Evolutionary conservation across 352 stramenopile genomes (phyloP), one percentile per base, ranked within the genome.

Genomic region (Nothophytophthora sp.): DNA sequence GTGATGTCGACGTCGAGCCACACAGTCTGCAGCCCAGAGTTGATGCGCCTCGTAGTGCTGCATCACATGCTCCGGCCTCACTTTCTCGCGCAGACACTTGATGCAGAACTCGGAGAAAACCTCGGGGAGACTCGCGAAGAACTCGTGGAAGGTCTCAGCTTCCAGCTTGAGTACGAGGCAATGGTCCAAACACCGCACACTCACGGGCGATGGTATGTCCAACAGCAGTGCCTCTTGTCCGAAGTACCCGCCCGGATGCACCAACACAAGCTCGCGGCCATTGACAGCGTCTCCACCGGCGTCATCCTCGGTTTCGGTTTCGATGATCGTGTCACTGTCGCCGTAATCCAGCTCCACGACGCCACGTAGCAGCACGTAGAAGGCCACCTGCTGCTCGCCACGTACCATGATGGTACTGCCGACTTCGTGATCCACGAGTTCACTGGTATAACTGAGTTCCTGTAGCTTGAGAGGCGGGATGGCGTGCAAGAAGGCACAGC

Each of bases 51-150:
- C 75, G 38, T 87, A 90, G 38, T 90, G 79, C 45, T 88, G 70
- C 61, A 90, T 85, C 12, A 88, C 49, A 30, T 88, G 76, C 57
- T 88, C 79, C 3, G 65, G 62, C 0, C 52, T 55, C 2, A 48
- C 58, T 28, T 68, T 69, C 5, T 82, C 63, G 3, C 76, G 79
- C 8, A 90, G 53, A 46, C 73, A 86, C 28, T 81, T 78, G 60
- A 90, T 78, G 40, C 74, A 87, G 27, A 88, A 88, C 48, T 90
- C 76, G 12, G 76, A 60, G 29, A 77, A 90, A 13, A 86, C 49
- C 24, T 85, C 74, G 0, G 73, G 76, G 5, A 83, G 50, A 20
- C 57, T 73, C 16, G 50, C 52, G 33, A 90, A 88, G 50, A 88
- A 86, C 24, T 73, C 60, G 23, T 72, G 46, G 23, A 90, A 90